phyloP scores from a whole-genome alignment of 2,329 filamentous ascomycete species.

The Tolypocladium ovalisporum region DNA sequence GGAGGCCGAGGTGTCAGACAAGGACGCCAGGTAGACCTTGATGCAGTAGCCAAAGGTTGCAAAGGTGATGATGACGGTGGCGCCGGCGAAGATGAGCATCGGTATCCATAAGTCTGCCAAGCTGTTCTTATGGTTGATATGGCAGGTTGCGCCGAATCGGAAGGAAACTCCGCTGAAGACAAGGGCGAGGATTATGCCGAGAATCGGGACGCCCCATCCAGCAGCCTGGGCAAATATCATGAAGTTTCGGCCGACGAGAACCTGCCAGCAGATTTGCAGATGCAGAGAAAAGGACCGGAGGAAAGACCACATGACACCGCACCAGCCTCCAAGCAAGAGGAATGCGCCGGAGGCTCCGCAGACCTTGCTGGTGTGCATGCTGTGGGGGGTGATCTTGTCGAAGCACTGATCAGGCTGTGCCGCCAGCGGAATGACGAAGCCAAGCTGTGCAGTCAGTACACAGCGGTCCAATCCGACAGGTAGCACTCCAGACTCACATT shows the following conservation, averaged over 20 bases:
- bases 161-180: conserved; percentile 87
- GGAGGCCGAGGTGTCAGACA: conserved; percentile 60
- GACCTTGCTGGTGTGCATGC: conserved; percentile 71
- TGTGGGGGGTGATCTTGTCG: conserved; percentile 84
- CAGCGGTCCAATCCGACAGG: background rate
- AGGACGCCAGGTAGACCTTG: conserved; percentile 81
- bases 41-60: conserved; percentile 86
- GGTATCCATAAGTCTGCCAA: conserved; percentile 86
- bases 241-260: conserved; percentile 77
- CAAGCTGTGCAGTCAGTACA: conserved; percentile 45
- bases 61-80: conserved; percentile 72
- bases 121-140: conserved; percentile 84
- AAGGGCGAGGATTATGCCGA: conserved; percentile 66
- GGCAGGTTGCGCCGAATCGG: conserved; percentile 82
- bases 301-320: conserved; percentile 82
- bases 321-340: conserved; percentile 76
- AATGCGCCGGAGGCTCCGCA: conserved; percentile 86
- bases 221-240: conserved; percentile 73
- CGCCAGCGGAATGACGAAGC: conserved; percentile 81
- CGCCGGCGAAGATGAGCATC: conserved; percentile 63
- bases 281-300: conserved; percentile 84
- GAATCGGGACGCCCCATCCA: conserved; percentile 74
- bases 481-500: conserved; percentile 45
- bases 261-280: conserved; percentile 96
- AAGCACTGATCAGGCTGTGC: conserved; percentile 72